phyloP scores from a whole-genome alignment of 2,329 filamentous ascomycete genomes.

The Xylogone sp. region DNA sequence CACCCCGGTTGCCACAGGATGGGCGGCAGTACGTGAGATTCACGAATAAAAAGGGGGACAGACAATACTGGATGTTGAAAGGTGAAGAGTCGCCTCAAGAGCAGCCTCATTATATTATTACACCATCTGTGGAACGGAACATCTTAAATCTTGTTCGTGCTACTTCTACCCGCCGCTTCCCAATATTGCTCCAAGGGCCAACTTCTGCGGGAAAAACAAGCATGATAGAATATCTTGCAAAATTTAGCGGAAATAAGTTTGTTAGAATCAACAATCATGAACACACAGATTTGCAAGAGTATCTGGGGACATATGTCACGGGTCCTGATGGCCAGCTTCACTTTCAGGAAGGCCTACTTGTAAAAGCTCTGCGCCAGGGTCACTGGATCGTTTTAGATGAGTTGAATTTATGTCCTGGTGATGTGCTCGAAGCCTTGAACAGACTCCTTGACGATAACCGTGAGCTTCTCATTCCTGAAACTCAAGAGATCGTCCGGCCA shows the following conservation, averaged over 20 bases:
- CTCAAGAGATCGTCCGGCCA: slow-evolving; percentile 87
- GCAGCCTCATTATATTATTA: slow-evolving; percentile 91
- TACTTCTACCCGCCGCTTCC: slow-evolving; percentile 86
- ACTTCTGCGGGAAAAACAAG: slow-evolving; percentile 98
- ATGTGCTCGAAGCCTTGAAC: slow-evolving; percentile 95
- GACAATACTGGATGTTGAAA: slow-evolving; percentile 87
- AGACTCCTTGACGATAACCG: slow-evolving; percentile 93
- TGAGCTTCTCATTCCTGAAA: slow-evolving; percentile 93
- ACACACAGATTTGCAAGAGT: slow-evolving; percentile 96
- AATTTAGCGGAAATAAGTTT: slow-evolving; percentile 93
- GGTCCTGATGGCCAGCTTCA: slow-evolving; percentile 76
- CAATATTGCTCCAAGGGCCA: slow-evolving; percentile 91
- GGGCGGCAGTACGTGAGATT: slow-evolving; percentile 78
- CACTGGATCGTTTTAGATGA: slow-evolving; percentile 99
- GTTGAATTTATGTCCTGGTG: slow-evolving; percentile 91
- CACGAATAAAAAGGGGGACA: slow-evolving; percentile 55
- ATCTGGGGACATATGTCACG: slow-evolving; percentile 91
- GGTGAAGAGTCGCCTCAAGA: slow-evolving; percentile 65
- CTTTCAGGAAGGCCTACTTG: slow-evolving; percentile 91
- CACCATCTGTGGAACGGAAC: slow-evolving; percentile 90
- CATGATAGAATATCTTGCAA: slow-evolving; percentile 99
- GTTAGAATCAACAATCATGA: slow-evolving; percentile 99
- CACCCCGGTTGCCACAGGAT: slow-evolving; percentile 73
- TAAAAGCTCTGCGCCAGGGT: slow-evolving; percentile 86
- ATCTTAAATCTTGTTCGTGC: slow-evolving; percentile 91